phyloP scores from a whole-genome alignment of 1,139 yeast genomes.

The Sugiyamaella xylanicola region DNA sequence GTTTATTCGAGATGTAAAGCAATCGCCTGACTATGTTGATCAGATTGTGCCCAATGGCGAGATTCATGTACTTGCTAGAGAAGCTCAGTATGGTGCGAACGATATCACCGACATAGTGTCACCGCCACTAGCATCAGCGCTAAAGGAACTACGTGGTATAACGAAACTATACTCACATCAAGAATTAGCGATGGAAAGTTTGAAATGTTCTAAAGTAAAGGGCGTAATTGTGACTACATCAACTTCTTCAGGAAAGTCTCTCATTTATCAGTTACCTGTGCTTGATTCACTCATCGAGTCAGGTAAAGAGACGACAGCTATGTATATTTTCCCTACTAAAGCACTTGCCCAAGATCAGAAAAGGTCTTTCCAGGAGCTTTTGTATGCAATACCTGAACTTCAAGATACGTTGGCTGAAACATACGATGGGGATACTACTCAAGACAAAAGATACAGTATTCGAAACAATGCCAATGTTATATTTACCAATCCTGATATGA shows the following conservation, averaged over 20 bases:
- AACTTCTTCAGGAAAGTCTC: constrained; percentile 93
- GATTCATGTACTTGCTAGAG: constrained; percentile 47
- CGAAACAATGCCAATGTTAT: constrained; percentile 71
- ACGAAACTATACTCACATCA: constrained; percentile 75
- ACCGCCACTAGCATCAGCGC: constrained; percentile 51
- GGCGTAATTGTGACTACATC: constrained; percentile 88
- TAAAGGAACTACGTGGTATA: constrained; percentile 49
- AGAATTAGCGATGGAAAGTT: constrained; percentile 66
- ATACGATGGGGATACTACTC: constrained; percentile 90
- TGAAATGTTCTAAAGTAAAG: constrained; percentile 48
- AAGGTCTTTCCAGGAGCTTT: constrained; percentile 67
- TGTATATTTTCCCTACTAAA: constrained; percentile 93
- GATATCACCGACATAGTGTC: constrained; percentile 44
- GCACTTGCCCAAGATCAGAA: constrained; percentile 97
- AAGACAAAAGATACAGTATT: constrained; percentile 53
- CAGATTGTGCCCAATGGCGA: constrained; percentile 59
- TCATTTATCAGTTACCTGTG: constrained; percentile 88
- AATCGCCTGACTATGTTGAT: constrained; percentile 47
- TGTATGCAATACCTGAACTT: constrained; percentile 39
- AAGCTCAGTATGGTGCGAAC: constrained; percentile 47
- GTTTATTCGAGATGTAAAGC: constrained; percentile 53
- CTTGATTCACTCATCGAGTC: constrained; percentile 47
- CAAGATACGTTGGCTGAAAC: constrained; percentile 61
- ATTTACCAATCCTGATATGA: constrained; percentile 92
- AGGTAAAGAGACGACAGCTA: constrained; percentile 64